Evolutionary conservation across 2,329 filamentous ascomycete species (phyloP).

Genomic region (Colletotrichum noveboracense): DNA sequence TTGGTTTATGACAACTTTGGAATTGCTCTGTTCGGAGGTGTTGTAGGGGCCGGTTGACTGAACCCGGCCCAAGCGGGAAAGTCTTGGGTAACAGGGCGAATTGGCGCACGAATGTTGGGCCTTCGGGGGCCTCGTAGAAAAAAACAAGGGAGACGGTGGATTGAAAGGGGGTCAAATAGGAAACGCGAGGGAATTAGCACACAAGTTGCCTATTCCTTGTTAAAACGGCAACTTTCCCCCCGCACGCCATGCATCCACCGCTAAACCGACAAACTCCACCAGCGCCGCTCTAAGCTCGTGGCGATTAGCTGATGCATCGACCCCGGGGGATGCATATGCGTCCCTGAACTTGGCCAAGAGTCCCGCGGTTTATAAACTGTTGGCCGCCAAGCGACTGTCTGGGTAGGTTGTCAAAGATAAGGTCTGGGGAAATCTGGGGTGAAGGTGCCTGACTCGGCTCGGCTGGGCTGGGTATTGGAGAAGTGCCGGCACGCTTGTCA

Average conservation of each 20-base stretch:
- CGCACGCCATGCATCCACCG: background rate
- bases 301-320: background rate
- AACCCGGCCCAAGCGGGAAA: background rate
- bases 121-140: background rate
- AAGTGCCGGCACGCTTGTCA: background rate
- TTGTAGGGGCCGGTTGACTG: background rate
- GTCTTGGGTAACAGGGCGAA: background rate
- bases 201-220: background rate
- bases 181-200: conserved; percentile 5
- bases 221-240: background rate
- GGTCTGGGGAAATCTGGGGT: background rate
- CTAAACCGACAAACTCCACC: conserved; percentile 4
- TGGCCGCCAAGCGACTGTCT: background rate
- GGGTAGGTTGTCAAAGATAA: background rate
- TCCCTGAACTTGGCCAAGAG: background rate
- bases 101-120: background rate
- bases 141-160: background rate
- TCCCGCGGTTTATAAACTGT: background rate
- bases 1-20: background rate
- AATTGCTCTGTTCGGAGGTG: background rate
- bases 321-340: background rate
- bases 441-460: background rate
- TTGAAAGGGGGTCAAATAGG: conserved; percentile 15
- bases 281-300: background rate
- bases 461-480: background rate